These are phyloP conservation scores for Hypoxylon sp. DNA, from an alignment of 2,329 filamentous ascomycete genomes.

Conservation along the genomic window DNA sequence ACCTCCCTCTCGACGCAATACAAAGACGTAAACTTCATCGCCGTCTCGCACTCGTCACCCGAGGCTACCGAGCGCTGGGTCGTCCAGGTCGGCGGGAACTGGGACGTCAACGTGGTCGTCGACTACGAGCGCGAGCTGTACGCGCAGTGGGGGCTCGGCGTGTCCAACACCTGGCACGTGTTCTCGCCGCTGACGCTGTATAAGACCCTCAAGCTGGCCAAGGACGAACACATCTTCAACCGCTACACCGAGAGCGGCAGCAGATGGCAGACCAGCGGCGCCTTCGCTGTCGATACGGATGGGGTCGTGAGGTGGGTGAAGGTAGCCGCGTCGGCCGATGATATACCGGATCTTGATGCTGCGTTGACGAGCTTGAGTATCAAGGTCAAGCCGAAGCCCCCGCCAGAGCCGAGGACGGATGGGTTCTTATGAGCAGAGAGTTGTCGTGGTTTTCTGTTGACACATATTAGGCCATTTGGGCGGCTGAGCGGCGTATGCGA, in stretches of 20 bases:
- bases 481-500: slow-evolving; percentile 17
- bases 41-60: slow-evolving; percentile 72
- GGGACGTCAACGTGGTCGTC: slow-evolving; percentile 70
- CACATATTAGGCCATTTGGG: neutral
- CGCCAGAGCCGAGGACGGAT: slow-evolving; percentile 48
- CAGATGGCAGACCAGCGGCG: slow-evolving; percentile 77
- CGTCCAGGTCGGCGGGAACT: slow-evolving; percentile 68
- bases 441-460: neutral
- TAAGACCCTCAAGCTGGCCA: slow-evolving; percentile 70
- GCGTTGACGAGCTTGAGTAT: slow-evolving; percentile 62
- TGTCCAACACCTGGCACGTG: slow-evolving; percentile 73
- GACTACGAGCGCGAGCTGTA: slow-evolving; percentile 74
- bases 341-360: slow-evolving; percentile 68
- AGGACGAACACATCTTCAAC: slow-evolving; percentile 76
- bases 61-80: slow-evolving; percentile 71
- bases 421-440: slow-evolving; percentile 47
- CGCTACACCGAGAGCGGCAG: slow-evolving; percentile 74
- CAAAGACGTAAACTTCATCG: slow-evolving; percentile 69
- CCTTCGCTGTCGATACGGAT: slow-evolving; percentile 71
- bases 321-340: slow-evolving; percentile 64
- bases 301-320: slow-evolving; percentile 69
- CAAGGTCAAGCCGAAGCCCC: slow-evolving; percentile 60
- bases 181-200: slow-evolving; percentile 71
- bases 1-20: slow-evolving; percentile 66
- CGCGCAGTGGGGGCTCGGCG: slow-evolving; percentile 75